Evolutionary conservation across 78 protist species (phyloP).

Genomic region (Emiliania huxleyi): DNA sequence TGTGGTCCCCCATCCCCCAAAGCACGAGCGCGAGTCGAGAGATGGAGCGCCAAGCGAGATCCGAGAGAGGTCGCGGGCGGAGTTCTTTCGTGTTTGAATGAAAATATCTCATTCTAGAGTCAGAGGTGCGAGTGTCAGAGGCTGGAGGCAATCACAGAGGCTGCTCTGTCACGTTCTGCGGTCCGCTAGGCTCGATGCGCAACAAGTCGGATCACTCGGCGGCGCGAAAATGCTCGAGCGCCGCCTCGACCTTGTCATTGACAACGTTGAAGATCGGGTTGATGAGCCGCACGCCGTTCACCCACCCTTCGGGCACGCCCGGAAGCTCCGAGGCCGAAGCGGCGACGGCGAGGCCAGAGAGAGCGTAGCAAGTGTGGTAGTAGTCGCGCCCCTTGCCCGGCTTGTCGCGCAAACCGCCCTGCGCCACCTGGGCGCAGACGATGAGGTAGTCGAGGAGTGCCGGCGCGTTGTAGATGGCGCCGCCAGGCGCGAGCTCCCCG

Average conservation of each 20-base stretch:
- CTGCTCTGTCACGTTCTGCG: too few species aligned
- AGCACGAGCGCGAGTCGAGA: too few species aligned
- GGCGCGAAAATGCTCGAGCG: background rate
- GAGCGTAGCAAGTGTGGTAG: constrained; percentile 91
- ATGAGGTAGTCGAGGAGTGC: constrained; percentile 75
- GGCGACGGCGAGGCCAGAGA: background rate
- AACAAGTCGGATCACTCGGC: too few species aligned
- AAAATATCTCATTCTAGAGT: too few species aligned
- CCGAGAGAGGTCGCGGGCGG: too few species aligned
- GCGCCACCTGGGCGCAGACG: constrained; percentile 65
- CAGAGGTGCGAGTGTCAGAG: too few species aligned
- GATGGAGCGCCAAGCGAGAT: too few species aligned
- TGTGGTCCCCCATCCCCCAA: too few species aligned
- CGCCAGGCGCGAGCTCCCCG: background rate
- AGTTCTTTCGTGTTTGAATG: too few species aligned
- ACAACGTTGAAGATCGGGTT: background rate
- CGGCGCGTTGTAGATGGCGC: constrained; percentile 49
- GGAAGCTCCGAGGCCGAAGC: background rate
- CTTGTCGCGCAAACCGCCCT: constrained; percentile 87
- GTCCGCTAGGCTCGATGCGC: too few species aligned
- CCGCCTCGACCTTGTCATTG: background rate
- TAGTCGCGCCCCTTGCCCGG: constrained; percentile 77
- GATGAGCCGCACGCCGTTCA: background rate
- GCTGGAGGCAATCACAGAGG: too few species aligned
- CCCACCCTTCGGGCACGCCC: background rate